A percentile compares a stretch with the other conserved stretches of the same genome.
These are phyloP conservation scores for Solanum clarkiae DNA, from an alignment of 257 asterid species.

Conservation along the genomic window DNA sequence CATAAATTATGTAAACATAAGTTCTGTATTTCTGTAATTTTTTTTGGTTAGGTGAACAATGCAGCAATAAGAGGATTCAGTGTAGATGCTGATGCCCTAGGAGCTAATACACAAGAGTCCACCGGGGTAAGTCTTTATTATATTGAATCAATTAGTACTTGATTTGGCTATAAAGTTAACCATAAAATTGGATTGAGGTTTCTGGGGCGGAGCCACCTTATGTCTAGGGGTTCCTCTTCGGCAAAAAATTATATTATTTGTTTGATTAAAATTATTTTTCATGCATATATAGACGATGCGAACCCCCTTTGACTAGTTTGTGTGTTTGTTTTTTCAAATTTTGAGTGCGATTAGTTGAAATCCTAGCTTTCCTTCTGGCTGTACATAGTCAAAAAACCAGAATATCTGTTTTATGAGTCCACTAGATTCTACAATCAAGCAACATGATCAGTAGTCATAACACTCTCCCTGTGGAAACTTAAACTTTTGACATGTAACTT, in stretches of 20 bases:
- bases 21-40: too few species aligned
- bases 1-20: too few species aligned
- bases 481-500: not conserved
- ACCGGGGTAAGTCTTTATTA: not conserved
- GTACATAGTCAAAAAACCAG: not conserved
- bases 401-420: not conserved
- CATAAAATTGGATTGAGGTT: not conserved
- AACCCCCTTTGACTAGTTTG: too few species aligned
- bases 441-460: not conserved
- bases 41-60: slow-evolving; percentile 31
- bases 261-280: too few species aligned
- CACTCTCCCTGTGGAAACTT: not conserved
- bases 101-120: not conserved
- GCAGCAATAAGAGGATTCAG: slow-evolving; percentile 30
- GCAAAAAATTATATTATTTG: too few species aligned
- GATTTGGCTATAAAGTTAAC: not conserved
- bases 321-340: too few species aligned
- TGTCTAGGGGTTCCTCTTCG: too few species aligned
- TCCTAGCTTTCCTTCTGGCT: not conserved
- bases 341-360: too few species aligned
- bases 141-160: not conserved
- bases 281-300: too few species aligned
- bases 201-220: not conserved
- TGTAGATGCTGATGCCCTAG: slow-evolving; percentile 4
- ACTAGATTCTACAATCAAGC: not conserved